Base-by-base conservation (phyloP, 75 land plant genomes). In the Adiantum capillusveneris region DNA sequence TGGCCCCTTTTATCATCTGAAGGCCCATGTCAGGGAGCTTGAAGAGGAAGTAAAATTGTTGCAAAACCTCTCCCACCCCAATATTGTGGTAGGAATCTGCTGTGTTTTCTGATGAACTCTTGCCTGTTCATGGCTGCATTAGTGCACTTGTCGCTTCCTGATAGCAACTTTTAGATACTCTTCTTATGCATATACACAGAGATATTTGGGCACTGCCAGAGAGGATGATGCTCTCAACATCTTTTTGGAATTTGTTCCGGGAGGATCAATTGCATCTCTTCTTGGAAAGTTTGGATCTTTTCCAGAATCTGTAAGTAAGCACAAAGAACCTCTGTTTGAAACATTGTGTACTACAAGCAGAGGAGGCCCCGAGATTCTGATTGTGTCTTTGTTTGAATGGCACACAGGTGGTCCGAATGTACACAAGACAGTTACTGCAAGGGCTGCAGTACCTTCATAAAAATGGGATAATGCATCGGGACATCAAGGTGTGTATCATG, bases 1-100 rank as follows among this genome's bases (percentile, higher is more conserved):
- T 53, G 53, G 21, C 53, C 24, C 25, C 25, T 53, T 21, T 11
- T 25, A n/a, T 26, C 16, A 9, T 24, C 27, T 54, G 25, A 54
- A 87, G 88, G 90, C 82, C 44, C 89, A 93, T 67, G 72, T 93
- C 19, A 61, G 59, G 65, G 98, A 90, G 70, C 86, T 94, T n/a
- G 98, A 94, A 59, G 90, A 94, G 62, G 98, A 94, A 63, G 98
- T 94, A 37, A 90, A 90, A 72, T 87, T 94, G 53, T 79, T 94
- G 0, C 88, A 78, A 54, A 86, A 86, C 69, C 86, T 94, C 17
- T 86, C 96, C 19, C 98, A 93, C 63, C 81, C 81, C 30, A 94
- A 94, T 63, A 94, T 94, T 60, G 98, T 94, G 66, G 95, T 89
- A 58, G 69, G 82, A 73, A 19, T 12, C 65, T 17, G 64, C n/a